Evolutionary conservation across 176 grass and related monocot genomes (phyloP).

Genomic region (Phyllostachys edulis): DNA sequence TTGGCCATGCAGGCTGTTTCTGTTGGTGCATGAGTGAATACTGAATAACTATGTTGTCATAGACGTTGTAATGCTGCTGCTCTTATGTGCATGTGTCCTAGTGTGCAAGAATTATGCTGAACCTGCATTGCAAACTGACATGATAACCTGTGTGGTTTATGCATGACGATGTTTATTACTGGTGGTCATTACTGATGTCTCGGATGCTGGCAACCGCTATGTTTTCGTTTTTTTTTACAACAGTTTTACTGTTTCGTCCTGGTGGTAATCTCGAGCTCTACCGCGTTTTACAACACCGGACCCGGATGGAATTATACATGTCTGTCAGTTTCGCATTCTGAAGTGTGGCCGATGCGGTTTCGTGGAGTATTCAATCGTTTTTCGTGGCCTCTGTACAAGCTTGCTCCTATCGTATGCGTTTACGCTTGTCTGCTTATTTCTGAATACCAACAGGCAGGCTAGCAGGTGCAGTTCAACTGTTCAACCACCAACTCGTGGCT

Average conservation of each 20-base stretch:
- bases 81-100: conserved; percentile 7
- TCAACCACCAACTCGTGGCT: no score
- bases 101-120: neutral
- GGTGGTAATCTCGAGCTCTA: no score
- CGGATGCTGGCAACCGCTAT: neutral
- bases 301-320: neutral
- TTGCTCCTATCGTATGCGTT: no score
- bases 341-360: neutral
- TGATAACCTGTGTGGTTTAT: neutral
- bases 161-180: neutral
- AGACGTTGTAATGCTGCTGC: neutral
- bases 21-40: conserved; percentile 35
- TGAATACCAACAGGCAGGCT: no score
- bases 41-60: conserved; percentile 18
- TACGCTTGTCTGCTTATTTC: no score
- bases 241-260: neutral
- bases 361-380: no score
- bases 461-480: no score
- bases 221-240: neutral
- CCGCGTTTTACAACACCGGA: no score
- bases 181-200: neutral
- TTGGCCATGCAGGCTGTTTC: neutral
- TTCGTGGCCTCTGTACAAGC: no score
- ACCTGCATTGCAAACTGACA: neutral
- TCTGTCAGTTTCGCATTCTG: neutral